These are phyloP conservation scores for Mariannaea elegans DNA, from an alignment of 2,329 filamentous ascomycete species.

Conservation along the genomic window DNA sequence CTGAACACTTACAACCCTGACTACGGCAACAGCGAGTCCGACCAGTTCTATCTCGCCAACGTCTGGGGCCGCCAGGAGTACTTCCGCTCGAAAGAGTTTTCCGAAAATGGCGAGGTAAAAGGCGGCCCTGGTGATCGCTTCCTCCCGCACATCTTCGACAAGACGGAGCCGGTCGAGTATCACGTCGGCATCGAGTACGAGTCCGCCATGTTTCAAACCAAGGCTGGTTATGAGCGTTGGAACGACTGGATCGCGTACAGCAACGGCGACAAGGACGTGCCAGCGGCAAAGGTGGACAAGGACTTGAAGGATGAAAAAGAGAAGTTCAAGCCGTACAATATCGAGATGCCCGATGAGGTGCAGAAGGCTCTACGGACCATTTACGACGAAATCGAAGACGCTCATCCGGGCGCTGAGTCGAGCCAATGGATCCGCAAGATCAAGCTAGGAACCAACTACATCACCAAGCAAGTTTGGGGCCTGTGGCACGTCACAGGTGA, in stretches of 20 bases:
- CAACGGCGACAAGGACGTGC: slow-evolving; percentile 8
- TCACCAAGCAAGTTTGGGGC: slow-evolving; percentile 35
- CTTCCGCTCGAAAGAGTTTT: slow-evolving; percentile 41
- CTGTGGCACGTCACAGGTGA: slow-evolving; percentile 28
- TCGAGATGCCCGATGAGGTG: slow-evolving; percentile 46
- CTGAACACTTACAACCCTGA: slow-evolving; percentile 44
- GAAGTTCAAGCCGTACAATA: slow-evolving; percentile 41
- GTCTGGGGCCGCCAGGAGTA: slow-evolving; percentile 54
- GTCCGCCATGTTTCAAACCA: slow-evolving; percentile 51
- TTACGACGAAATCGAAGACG: slow-evolving; percentile 41
- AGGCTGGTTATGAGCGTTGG: slow-evolving; percentile 47
- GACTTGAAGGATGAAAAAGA: slow-evolving; percentile 39
- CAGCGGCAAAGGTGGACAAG: slow-evolving; percentile 32
- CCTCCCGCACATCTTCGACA: slow-evolving; percentile 9
- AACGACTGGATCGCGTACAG: slow-evolving; percentile 47
- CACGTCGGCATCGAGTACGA: slow-evolving; percentile 53
- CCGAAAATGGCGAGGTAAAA: not conserved
- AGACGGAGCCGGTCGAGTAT: slow-evolving; percentile 38
- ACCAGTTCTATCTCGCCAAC: slow-evolving; percentile 55
- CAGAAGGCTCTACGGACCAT: slow-evolving; percentile 41
- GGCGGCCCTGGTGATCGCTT: slow-evolving; percentile 22
- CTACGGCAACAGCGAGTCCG: slow-evolving; percentile 46
- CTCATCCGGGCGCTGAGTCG: slow-evolving; percentile 38
- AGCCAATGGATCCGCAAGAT: slow-evolving; percentile 44
- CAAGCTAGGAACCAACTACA: slow-evolving; percentile 48